A percentile compares a stretch with the other conserved stretches of the same genome.
Evolutionary conservation across 345 rosid species (phyloP).

Genomic region (Aegle marmelos): DNA sequence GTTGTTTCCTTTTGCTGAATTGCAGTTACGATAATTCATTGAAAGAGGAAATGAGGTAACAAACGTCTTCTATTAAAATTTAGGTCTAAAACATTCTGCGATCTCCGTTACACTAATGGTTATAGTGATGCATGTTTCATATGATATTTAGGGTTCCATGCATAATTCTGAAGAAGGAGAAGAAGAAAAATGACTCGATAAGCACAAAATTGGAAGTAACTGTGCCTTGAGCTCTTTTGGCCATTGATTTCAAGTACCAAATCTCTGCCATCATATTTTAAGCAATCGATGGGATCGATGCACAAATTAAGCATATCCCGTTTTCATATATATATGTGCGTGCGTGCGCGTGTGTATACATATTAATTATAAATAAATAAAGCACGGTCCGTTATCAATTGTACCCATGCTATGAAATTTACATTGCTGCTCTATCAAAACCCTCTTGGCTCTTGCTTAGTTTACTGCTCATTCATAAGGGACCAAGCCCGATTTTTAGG

Average conservation of each 20-base stretch:
- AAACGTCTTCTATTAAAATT: neutral
- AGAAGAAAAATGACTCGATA: neutral
- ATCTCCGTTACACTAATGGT: neutral
- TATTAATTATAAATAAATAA: too few species aligned
- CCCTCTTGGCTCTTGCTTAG: neutral
- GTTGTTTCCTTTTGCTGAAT: neutral
- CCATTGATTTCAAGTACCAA: neutral
- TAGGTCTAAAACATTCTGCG: neutral
- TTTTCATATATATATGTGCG: neutral
- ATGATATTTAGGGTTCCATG: too few species aligned
- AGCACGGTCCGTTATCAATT: neutral
- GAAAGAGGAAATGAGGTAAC: neutral
- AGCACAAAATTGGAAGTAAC: neutral
- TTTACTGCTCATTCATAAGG: neutral
- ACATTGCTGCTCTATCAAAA: neutral
- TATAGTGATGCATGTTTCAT: too few species aligned
- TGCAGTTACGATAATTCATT: neutral
- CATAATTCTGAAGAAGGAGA: neutral
- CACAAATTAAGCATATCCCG: neutral
- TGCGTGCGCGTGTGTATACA: too few species aligned
- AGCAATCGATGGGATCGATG: neutral
- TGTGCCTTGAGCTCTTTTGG: neutral
- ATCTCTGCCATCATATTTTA: neutral
- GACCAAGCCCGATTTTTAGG: neutral
- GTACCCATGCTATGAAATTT: neutral